Base-by-base conservation (phyloP, 805 yeast species). In the Lipomyces sp. region DNA sequence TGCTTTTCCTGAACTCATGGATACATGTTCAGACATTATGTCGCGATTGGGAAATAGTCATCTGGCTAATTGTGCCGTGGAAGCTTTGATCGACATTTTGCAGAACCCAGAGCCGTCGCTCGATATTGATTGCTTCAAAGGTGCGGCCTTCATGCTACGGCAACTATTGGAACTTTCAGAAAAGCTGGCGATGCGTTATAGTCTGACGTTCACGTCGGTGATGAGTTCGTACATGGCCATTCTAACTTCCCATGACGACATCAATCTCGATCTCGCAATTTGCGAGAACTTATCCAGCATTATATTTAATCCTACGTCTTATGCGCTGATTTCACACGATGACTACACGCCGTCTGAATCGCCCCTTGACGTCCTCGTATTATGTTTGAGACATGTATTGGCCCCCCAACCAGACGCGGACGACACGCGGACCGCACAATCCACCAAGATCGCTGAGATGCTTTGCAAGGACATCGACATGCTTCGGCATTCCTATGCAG, bases 211-310 rank as follows among this genome's bases (percentile, higher is more conserved):
- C 33, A 53, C 62, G 0, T 51, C 62, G 2, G 60, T 77, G 5
- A 61, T 78, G 19, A 55, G 60, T 6, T 66, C 76, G 0, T 63
- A 70, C 21, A 57, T 61, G n/a, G 54, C 53, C 8, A 64, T 74
- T 8, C 46, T 72, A 10, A 50, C 61, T 1, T 14, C 18, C 5
- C 70, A 70, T 56, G 71, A 72, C 31, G 68, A 72, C 29, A 68
- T 72, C 0, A 55, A 68, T 4, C 51, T 78, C 28, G 73, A 71
- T 46, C 63, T 74, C 1, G 73, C 77, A 1, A 64, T 75, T 5
- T 65, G 76, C 34, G 56, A 68, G 14, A 68, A 71, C 24, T 62
- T 77, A 6, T 72, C 71, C 44, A 71, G 70, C 21, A 49, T 76
- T 2, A 65, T 79, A 22, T 59, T 70, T 10, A 66, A 66, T 34